A percentile compares a stretch with the other conserved stretches of the same genome.
Conservation (phyloP, 352 stramenopile genomes). For the Phytophthora tentaculata region DNA sequence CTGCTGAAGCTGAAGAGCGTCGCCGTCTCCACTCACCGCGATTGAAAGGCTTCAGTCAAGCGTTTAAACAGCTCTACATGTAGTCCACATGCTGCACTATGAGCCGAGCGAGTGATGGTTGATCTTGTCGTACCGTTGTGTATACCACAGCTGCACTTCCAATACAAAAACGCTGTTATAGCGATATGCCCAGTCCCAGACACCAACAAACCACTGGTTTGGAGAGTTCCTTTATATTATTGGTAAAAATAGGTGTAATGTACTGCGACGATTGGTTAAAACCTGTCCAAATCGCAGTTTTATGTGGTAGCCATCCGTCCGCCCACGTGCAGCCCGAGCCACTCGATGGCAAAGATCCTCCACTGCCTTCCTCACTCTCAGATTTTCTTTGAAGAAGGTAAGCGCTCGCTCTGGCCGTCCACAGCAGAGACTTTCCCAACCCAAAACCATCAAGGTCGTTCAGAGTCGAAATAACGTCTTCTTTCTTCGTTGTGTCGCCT, state of each 20-base stretch:
- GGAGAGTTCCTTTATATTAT: background rate
- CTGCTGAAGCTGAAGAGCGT: too few relatives aligned
- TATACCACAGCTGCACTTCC: too few relatives aligned
- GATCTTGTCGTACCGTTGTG: too few relatives aligned
- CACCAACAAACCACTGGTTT: background rate
- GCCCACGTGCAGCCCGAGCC: background rate
- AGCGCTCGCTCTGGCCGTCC: constrained; percentile 5
- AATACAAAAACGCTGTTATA: background rate
- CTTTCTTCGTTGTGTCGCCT: background rate
- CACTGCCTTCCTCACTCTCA: constrained; percentile 35
- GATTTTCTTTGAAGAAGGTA: constrained; percentile 56
- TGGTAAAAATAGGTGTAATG: background rate
- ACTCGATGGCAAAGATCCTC: constrained; percentile 22
- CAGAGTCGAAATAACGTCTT: constrained; percentile 1
- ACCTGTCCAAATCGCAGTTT: background rate
- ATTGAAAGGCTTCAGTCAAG: too few relatives aligned
- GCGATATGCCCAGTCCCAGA: background rate
- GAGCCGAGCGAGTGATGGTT: too few relatives aligned
- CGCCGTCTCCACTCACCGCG: too few relatives aligned
- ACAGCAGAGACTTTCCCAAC: background rate
- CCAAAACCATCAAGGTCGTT: background rate
- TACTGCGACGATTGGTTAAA: background rate
- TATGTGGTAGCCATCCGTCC: background rate
- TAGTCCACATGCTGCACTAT: too few relatives aligned
- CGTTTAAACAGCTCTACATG: too few relatives aligned